A percentile compares a stretch with the other conserved stretches of the same genome.
phyloP scores from a whole-genome alignment of 805 yeast genomes.

The Yamadazyma akitaensis region DNA sequence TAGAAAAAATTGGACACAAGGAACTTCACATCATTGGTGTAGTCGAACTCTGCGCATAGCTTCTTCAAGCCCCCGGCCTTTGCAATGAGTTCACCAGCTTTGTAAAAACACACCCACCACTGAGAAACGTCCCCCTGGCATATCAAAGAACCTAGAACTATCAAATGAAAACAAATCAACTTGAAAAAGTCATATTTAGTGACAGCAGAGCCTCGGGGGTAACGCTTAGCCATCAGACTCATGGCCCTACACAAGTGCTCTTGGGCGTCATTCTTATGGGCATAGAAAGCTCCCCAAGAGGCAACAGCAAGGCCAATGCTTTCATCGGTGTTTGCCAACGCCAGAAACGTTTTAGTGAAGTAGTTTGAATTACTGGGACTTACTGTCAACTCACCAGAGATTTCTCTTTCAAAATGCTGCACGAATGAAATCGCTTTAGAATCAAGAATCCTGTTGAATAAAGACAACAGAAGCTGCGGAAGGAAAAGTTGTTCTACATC shows the following conservation, averaged over 20 bases:
- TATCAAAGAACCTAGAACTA: constrained; percentile 5
- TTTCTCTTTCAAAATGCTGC: constrained; percentile 17
- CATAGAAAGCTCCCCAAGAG: constrained; percentile 25
- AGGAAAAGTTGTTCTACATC: neutral
- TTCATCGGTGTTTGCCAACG: constrained; percentile 18
- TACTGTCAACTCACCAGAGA: constrained; percentile 16
- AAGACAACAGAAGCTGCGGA: neutral
- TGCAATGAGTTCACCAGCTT: neutral
- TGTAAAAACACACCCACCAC: constrained; percentile 12
- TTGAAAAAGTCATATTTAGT: neutral
- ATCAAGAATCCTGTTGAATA: constrained; percentile 7
- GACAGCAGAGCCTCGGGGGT: neutral
- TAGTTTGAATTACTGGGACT: constrained; percentile 19
- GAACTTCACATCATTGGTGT: constrained; percentile 18
- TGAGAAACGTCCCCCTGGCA: constrained; percentile 19
- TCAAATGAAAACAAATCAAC: constrained; percentile 7
- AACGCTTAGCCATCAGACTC: neutral
- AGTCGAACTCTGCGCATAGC: constrained; percentile 13
- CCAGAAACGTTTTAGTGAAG: constrained; percentile 19
- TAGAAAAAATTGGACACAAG: constrained; percentile 18
- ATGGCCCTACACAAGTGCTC: constrained; percentile 2
- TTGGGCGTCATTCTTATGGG: constrained; percentile 3
- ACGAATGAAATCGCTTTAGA: constrained; percentile 13
- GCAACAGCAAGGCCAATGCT: constrained; percentile 18
- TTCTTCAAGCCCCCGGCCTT: constrained; percentile 16